Percentiles rank a stretch among this genome's conserved stretches.
These are phyloP conservation scores for Fusarium udum DNA, from an alignment of 2,329 filamentous ascomycete species.

Conservation along the genomic window DNA sequence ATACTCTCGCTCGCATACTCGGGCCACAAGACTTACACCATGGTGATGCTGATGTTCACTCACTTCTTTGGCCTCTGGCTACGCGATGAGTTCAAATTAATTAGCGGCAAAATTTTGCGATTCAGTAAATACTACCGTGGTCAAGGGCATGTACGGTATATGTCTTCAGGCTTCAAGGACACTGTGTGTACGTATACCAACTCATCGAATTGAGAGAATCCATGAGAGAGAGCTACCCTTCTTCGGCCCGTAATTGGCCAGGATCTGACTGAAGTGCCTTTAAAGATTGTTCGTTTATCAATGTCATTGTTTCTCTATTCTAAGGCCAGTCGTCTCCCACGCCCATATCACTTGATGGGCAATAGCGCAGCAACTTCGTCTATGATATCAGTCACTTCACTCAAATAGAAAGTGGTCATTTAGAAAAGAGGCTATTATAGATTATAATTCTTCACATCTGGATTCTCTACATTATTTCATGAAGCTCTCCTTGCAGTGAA, in stretches of 20 bases:
- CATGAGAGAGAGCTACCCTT: neutral
- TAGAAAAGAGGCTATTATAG: rapidly evolving
- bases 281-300: neutral
- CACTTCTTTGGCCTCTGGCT: neutral
- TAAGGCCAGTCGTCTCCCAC: neutral
- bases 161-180: neutral
- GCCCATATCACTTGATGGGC: neutral
- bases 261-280: rapidly evolving
- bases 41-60: neutral
- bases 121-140: rapidly evolving
- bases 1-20: neutral
- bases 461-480: no score
- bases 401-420: rapidly evolving
- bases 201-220: neutral
- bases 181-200: neutral
- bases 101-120: no score
- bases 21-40: neutral
- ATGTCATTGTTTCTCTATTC: neutral
- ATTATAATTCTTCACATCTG: rapidly evolving
- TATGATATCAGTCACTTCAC: neutral
- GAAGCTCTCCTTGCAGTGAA: neutral
- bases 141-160: neutral
- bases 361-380: neutral
- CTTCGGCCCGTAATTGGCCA: rapidly evolving
- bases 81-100: rapidly evolving